Conservation (phyloP, 768 basidiomycete species). For the Dacryopinax spathularia region DNA sequence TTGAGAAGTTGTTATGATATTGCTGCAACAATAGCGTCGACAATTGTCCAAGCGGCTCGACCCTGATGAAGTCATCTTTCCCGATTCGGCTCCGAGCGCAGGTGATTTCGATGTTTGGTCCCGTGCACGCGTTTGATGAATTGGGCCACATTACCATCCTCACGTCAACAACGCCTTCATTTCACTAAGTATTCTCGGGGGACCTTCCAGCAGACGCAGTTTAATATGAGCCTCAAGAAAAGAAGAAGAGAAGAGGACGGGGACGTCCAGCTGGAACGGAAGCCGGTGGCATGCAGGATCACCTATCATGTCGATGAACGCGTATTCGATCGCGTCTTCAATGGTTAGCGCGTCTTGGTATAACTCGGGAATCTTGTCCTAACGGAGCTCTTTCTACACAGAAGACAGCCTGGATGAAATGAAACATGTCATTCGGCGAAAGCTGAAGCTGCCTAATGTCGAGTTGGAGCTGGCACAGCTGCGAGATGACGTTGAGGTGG, state of each 20-base stretch:
- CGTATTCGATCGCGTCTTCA: conserved; percentile 42
- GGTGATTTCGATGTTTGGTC: background rate
- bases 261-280: background rate
- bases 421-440: conserved; percentile 43
- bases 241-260: background rate
- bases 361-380: background rate
- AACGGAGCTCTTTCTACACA: conserved; percentile 18
- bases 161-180: no score
- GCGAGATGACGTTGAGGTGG: conserved; percentile 38
- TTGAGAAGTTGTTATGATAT: no score
- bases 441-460: conserved; percentile 38
- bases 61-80: no score
- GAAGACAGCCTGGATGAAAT: conserved; percentile 48
- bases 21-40: no score
- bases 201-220: no score
- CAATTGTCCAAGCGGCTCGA: no score
- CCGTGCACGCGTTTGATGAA: conserved; percentile 1
- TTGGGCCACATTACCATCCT: background rate
- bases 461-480: conserved; percentile 36
- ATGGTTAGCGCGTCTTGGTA: conserved; percentile 25
- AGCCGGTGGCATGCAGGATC: conserved; percentile 13
- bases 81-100: background rate
- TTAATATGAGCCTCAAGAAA: background rate
- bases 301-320: conserved; percentile 32
- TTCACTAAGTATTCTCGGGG: no score